Evolutionary conservation across 371 early-diverging fungal genomes (phyloP), one percentile per base, ranked within the genome.

Genomic region (Nematocida ironsii): DNA sequence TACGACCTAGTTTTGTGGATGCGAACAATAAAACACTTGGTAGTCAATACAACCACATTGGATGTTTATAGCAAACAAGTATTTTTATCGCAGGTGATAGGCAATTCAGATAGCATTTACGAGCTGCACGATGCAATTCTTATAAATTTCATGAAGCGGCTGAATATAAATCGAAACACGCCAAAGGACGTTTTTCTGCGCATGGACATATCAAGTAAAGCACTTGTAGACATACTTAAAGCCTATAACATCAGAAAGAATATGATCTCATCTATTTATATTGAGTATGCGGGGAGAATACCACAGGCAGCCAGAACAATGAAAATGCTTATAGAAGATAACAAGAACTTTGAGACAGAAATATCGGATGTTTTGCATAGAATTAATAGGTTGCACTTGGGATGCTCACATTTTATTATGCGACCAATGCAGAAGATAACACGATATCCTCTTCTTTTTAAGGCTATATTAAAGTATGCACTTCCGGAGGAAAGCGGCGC

Each of bases 371-470:
- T 84, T 44, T 75, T 86, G 9, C 33, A 50, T 20, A 42, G 73
- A 62, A 57, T 85, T 33, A 78, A 83, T 18, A 54, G 84, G 20
- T 44, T 67, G 52, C 60, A 84, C 56, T 62, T 87, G 40, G 87
- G 86, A 18, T 75, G 74, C n/a, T 76, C 73, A 52, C 72, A 87
- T 66, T 87, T 86, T 68, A 78, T 87, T 40, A 83, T 82, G 60
- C 70, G 87, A 45, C 86, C 87, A 20, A 74, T 73, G 11, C 72
- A 62, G 52, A 87, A 87, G 67, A 62, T 86, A 33, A 57, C 85
- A 23, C 64, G 87, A 66, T 85, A 85, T 66, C 83, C 85, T 3
- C 55, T 87, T 9, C 81, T 87, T 4, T 56, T 86, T 25, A 74
- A 81, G 52, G 85, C 86, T 5, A 82, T 87, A 16, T 23, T n/a